These are phyloP conservation scores for Rhizoclosmatium sp. DNA, from an alignment of 192 early-diverging fungal genomes.

Conservation along the genomic window DNA sequence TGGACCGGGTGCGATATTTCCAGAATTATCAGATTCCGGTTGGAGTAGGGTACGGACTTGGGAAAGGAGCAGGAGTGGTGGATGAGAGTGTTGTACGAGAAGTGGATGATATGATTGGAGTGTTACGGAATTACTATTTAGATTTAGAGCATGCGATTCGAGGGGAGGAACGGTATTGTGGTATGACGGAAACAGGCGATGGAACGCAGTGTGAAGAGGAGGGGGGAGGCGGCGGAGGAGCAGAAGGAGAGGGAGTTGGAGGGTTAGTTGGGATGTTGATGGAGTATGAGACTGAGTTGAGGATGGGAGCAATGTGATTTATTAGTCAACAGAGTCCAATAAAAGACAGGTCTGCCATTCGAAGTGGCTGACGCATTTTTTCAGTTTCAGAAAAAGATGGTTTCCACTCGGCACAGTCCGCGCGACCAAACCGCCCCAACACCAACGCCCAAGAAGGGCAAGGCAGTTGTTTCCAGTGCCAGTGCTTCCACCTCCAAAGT, in stretches of 20 bases:
- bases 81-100: not conserved
- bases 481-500: too few species aligned
- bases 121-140: not conserved
- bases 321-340: too few species aligned
- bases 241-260: not conserved
- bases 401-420: too few species aligned
- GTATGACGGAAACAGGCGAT: conserved; percentile 21
- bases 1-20: not conserved
- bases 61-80: not conserved
- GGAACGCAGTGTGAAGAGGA: conserved; percentile 25
- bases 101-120: not conserved
- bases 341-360: too few species aligned
- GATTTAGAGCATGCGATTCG: not conserved
- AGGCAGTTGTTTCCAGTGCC: too few species aligned
- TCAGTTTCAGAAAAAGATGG: not conserved
- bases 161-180: conserved; percentile 14
- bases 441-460: too few species aligned
- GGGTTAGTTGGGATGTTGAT: too few species aligned
- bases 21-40: conserved; percentile 1
- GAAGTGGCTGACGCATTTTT: not conserved
- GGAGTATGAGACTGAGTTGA: too few species aligned
- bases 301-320: too few species aligned
- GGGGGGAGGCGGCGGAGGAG: conserved; percentile 29
- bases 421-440: too few species aligned
- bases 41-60: not conserved